Evolutionary conservation across 257 asterid species (phyloP), one percentile per base, ranked within the genome.

Genomic region (Solanum microdontum): DNA sequence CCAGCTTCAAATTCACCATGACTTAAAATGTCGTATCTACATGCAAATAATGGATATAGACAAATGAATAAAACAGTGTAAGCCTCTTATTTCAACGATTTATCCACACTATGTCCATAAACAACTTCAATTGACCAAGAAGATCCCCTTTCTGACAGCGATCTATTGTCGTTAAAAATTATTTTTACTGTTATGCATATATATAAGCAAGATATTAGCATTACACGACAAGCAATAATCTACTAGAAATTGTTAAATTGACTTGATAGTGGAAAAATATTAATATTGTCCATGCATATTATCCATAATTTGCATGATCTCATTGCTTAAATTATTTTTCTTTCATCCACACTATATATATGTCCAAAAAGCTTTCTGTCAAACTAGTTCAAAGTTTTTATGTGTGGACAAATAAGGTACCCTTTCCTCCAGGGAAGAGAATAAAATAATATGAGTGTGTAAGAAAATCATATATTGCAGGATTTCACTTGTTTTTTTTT

Each of bases 1-100:
- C 83, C 92, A 89, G 86, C 89, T 85, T 89, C 84, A 87, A 89
- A 83, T 88, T 88, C 87, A 85, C 90, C 89, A 21, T 43, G 86
- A 69, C 64, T 28, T 28, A 82, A 80, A 8, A 17, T 48, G 43
- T 80, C 40, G 17, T 45, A 48, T 26, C 23, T 40, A 36, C 83
- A 32, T 66, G 37, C 89, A 91, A 86, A 77, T 86, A 86, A 51
- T 48, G 82, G 83, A 37, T 72, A 40, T 86, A n/a, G 85, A 89
- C 89, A 87, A 72, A 75, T 43, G 69, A 74, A 90, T 58, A 89
- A 88, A 70, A 75, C 88, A 30, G 36, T 17, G 80, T 51, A 33
- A 8, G 36, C 33, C 5, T 33, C 84, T 80, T 86, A 64, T 45
- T 64, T 11, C 17, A 9, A 79, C 66, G 34, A 45, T 8, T 87